Evolutionary conservation across 495 filamentous ascomycete genomes (phyloP), one percentile per base, ranked within the genome.

Genomic region (Penicillium steckii): DNA sequence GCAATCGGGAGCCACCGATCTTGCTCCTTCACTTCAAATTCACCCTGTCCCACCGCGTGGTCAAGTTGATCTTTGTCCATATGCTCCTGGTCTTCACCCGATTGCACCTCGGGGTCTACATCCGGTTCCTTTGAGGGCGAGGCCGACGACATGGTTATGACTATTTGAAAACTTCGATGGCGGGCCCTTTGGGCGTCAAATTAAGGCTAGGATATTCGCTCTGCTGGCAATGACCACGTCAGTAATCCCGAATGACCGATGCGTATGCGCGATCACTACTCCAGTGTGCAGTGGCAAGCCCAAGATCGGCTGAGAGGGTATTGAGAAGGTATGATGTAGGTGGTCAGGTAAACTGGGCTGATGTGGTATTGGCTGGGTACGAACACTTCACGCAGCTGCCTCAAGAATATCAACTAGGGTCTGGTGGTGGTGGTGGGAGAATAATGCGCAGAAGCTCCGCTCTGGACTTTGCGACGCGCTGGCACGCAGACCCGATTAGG

Each of bases 11-110:
- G 86, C 94, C 94, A 98, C 80, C 94, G 80, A 77, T 98, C 94
- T 74, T 98, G 94, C 74, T 98, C 94, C 80, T 98, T 98, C 73
- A 98, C 95, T 77, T 98, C 94, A 72, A 97, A 96, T 76, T 97
- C 94, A 79, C 81, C 80, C 69, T 80, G 74, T 63, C 76, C 80
- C 56, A 85, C 81, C 66, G 72, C 76, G 55, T 83, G 75, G 73
- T 86, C 85, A 72, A 83, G 79, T 62, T 82, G 76, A 59, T 81
- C 82, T 70, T 83, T 81, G 67, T 87, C 84, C 83, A 88, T 86
- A 70, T 80, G 80, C 67, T 85, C 79, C 74, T 75, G 81, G 70
- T 96, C 90, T 76, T 95, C 90, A 79, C 87, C 86, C 78, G 93
- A 95, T 80, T 90, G 89, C 81, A 80, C 85, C 85, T 87, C 88